These are phyloP conservation scores for Coemansia sp. DNA, from an alignment of 371 early-diverging fungal species.

Conservation along the genomic window DNA sequence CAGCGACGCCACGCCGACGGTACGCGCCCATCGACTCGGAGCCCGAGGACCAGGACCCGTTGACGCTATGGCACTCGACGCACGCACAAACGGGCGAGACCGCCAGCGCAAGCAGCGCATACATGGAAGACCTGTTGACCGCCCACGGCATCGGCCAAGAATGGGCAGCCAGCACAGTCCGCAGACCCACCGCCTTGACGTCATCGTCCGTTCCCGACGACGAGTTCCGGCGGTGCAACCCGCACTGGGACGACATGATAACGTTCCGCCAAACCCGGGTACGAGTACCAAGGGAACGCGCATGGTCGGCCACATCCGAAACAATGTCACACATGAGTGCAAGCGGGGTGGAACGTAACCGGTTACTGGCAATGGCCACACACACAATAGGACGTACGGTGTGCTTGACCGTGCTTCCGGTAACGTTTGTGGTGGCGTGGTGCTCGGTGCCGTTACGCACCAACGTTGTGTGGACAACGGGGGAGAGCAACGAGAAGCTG, in stretches of 20 bases:
- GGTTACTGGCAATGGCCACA: constrained; percentile 32
- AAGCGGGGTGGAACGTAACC: constrained; percentile 1
- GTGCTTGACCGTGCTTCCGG: constrained; percentile 34
- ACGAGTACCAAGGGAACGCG: constrained; percentile 13
- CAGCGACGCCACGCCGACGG: constrained; percentile 11
- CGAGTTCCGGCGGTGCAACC: constrained; percentile 42
- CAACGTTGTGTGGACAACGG: background rate
- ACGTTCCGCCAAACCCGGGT: constrained; percentile 51
- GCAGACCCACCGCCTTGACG: constrained; percentile 25
- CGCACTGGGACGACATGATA: constrained; percentile 56
- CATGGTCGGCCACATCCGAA: constrained; percentile 49
- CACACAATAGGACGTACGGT: constrained; percentile 16
- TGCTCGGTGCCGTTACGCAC: constrained; percentile 50
- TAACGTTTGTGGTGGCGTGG: constrained; percentile 42
- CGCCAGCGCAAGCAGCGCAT: constrained; percentile 14
- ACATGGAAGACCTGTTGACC: constrained; percentile 30
- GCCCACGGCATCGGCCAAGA: constrained; percentile 32
- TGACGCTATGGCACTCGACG: constrained; percentile 34
- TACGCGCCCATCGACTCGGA: background rate
- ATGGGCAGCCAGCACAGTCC: constrained; percentile 19
- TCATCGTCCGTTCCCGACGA: constrained; percentile 21
- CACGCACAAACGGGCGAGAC: background rate
- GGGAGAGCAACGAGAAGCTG: constrained; percentile 43
- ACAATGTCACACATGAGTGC: background rate
- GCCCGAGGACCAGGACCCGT: constrained; percentile 34